Evolutionary conservation across 1,139 yeast genomes (phyloP).

Genomic region (Saccharomycopsis crataegensis): DNA sequence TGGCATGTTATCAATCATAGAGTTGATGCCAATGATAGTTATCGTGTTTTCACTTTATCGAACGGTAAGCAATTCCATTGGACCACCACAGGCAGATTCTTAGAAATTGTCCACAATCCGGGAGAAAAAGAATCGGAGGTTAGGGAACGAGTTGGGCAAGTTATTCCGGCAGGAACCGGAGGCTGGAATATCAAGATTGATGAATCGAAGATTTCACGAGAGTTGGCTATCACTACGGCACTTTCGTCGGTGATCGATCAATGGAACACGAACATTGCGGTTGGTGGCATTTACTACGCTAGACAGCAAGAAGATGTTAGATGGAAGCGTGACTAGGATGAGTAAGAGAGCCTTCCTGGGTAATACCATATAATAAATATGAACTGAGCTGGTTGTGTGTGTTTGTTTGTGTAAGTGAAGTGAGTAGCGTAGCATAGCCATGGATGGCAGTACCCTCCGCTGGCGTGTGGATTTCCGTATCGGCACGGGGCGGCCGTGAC

Average conservation of each 20-base stretch:
- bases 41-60: conserved; percentile 49
- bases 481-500: too few relatives aligned
- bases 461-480: too few relatives aligned
- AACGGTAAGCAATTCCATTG: conserved; percentile 58
- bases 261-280: conserved; percentile 54
- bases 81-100: conserved; percentile 51
- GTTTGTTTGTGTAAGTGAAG: too few relatives aligned
- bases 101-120: conserved; percentile 47
- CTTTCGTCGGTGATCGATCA: conserved; percentile 55
- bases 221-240: conserved; percentile 52
- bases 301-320: conserved; percentile 44
- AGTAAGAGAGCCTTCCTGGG: too few relatives aligned
- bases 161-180: conserved; percentile 38
- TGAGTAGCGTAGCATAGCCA: too few relatives aligned
- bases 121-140: conserved; percentile 60
- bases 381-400: too few relatives aligned
- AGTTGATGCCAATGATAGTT: conserved; percentile 56
- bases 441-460: too few relatives aligned
- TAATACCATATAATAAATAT: too few relatives aligned
- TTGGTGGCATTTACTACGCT: conserved; percentile 56
- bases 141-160: conserved; percentile 52
- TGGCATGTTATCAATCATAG: conserved; percentile 54
- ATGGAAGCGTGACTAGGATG: conserved; percentile 49
- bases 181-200: conserved; percentile 51
- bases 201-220: conserved; percentile 45